phyloP scores from a whole-genome alignment of 257 asterid species.

The Nicotiana tomentosiformis region DNA sequence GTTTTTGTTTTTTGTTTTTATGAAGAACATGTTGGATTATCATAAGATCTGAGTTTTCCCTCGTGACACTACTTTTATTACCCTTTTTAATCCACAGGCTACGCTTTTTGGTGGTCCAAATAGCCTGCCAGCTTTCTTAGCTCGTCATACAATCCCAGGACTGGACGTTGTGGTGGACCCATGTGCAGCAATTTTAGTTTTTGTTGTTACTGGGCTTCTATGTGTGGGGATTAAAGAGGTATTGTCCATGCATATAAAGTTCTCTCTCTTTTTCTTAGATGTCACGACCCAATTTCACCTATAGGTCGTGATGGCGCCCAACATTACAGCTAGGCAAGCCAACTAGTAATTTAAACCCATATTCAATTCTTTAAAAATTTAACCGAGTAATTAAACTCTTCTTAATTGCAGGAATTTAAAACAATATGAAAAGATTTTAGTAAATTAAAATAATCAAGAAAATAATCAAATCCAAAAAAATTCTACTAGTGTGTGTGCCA shows the following conservation, averaged over 20 bases:
- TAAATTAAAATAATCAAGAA: too few relatives aligned
- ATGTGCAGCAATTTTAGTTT: conserved; percentile 73
- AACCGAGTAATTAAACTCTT: too few relatives aligned
- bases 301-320: too few relatives aligned
- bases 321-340: too few relatives aligned
- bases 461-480: too few relatives aligned
- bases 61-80: background rate
- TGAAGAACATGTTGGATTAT: background rate
- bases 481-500: too few relatives aligned
- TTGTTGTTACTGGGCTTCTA: conserved; percentile 66
- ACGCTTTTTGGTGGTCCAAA: conserved; percentile 77
- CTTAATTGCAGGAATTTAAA: too few relatives aligned
- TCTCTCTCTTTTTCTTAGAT: background rate
- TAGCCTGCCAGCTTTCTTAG: conserved; percentile 68
- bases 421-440: too few relatives aligned
- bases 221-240: conserved; percentile 95
- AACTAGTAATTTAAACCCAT: too few relatives aligned
- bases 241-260: background rate
- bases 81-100: conserved; percentile 36
- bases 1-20: too few relatives aligned
- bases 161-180: conserved; percentile 74
- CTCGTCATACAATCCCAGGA: conserved; percentile 84
- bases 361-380: too few relatives aligned
- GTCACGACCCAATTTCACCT: too few relatives aligned
- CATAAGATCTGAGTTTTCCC: background rate